These are phyloP conservation scores for Monosporascus sp. DNA, from an alignment of 2,329 filamentous ascomycete species.

Conservation along the genomic window DNA sequence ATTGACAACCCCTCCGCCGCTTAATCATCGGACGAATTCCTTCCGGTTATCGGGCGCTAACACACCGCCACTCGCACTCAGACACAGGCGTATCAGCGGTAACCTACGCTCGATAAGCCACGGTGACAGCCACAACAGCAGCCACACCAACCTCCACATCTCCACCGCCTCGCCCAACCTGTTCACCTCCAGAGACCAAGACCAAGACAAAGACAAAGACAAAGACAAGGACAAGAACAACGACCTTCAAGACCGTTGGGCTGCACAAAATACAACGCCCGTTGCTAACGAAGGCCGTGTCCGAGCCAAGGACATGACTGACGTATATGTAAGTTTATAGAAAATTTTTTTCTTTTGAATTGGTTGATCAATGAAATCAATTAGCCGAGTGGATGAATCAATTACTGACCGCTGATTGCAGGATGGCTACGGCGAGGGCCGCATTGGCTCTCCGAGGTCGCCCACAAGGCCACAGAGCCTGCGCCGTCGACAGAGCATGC, in stretches of 20 bases:
- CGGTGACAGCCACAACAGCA: constrained; percentile 32
- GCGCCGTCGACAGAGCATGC: constrained; percentile 95
- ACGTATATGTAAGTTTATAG: constrained; percentile 76
- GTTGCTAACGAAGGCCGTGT: constrained; percentile 83
- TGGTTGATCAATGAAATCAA: constrained; percentile 3
- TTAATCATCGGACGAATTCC: constrained; percentile 51
- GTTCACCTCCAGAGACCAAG: constrained; percentile 33
- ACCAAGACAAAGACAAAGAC: constrained; percentile 39
- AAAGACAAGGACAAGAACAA: constrained; percentile 16
- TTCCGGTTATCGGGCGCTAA: constrained; percentile 44
- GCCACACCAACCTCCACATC: constrained; percentile 7
- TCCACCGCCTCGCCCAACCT: constrained; percentile 23
- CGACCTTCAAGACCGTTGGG: constrained; percentile 1
- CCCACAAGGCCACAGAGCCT: constrained; percentile 92
- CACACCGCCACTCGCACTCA: constrained; percentile 57
- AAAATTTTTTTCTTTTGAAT: constrained; percentile 10
- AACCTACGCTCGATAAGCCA: constrained; percentile 67
- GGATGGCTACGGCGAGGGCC: constrained; percentile 92
- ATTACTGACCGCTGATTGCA: constrained; percentile 33
- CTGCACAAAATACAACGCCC: constrained; percentile 45
- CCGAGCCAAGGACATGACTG: constrained; percentile 79
- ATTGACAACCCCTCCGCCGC: constrained; percentile 47
- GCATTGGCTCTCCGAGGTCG: constrained; percentile 78
- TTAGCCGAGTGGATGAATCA: neutral
- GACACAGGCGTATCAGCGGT: constrained; percentile 65